Base-by-base conservation (phyloP, 768 basidiomycete genomes). In the Serendipita sp. region DNA sequence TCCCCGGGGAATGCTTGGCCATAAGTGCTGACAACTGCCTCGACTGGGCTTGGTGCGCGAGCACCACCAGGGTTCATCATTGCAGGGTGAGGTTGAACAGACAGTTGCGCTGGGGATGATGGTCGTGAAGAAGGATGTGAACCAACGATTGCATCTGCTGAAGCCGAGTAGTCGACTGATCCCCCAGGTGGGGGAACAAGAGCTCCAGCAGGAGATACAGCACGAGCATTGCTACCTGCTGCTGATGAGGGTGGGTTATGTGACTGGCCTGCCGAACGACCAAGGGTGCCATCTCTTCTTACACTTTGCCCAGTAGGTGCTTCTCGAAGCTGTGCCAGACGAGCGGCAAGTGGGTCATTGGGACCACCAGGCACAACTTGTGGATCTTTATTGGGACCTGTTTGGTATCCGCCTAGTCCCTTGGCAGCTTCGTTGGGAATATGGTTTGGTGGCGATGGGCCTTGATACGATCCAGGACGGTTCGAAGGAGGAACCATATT, bases 1-100 rank as follows among this genome's bases (percentile, higher is more conserved):
- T 96, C 94, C 2, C 92, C 93, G 4, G 93, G 94, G 71, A 97
- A 81, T 0, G 86, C 82, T 70, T 92, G 91, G 32, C 86, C 82
- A 70, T 97, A 97, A 68, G 84, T 80, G 0, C 78, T 77, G 15
- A 92, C 74, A 5, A 92, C 84, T n/a, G 84, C 82, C 65, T 88
- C 85, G 16, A 91, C 83, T 0, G 81, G 78, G n/a, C 83, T 79
- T 74, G 35, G 77, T 75, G 2, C 74, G 71, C 0, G 78, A 45
- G 1, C 70, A 63, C 16, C 65, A 62, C 34, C 48, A 4, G 88
- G 84, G 54, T 84, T 80, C 82, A 88, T 89, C 71, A 92, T 83
- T 5, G 79, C 86, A 1, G 88, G 82, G n/a, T 78, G 84, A 3
- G 86, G 86, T 3, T 77, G 76, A 28, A 72, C 69, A 7, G 71